These are phyloP conservation scores for Capsicum baccatum DNA, from an alignment of 257 asterid species.

Conservation along the genomic window DNA sequence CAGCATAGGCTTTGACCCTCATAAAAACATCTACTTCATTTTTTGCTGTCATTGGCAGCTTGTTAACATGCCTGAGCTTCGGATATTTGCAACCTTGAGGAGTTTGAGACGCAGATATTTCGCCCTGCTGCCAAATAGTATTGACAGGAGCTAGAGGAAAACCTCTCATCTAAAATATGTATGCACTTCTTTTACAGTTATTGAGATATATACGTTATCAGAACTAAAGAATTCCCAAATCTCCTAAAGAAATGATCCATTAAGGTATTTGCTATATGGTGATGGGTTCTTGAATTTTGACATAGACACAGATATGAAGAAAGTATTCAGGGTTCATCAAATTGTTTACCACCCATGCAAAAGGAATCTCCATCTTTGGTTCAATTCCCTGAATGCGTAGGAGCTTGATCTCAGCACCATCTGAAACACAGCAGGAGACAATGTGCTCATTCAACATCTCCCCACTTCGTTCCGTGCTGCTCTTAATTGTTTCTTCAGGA, in stretches of 20 bases:
- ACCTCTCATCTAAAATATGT: not conserved
- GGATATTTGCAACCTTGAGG: not conserved
- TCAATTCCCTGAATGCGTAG: constrained; percentile 92
- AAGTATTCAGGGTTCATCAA: constrained; percentile 93
- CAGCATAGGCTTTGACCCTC: not conserved
- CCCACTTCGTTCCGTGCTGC: constrained; percentile 43
- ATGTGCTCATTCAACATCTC: constrained; percentile 37
- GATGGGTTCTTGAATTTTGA: constrained; percentile 58
- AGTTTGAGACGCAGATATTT: not conserved
- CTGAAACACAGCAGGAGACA: constrained; percentile 42
- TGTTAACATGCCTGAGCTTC: not conserved
- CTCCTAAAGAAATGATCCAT: not conserved
- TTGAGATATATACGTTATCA: constrained; percentile 1
- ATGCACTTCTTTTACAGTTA: constrained; percentile 13
- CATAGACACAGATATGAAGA: constrained; percentile 85
- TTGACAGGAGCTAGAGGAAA: constrained; percentile 6
- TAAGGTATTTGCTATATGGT: constrained; percentile 38
- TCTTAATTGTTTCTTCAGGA: constrained; percentile 48
- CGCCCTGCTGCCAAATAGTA: not conserved
- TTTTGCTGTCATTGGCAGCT: not conserved
- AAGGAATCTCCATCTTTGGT: constrained; percentile 84
- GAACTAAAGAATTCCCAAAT: constrained; percentile 25
- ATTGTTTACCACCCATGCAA: constrained; percentile 89
- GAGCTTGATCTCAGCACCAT: constrained; percentile 62
- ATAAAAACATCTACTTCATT: not conserved